Conservation (phyloP, 148 eudicot genomes). For the Spergularia bocconei region DNA sequence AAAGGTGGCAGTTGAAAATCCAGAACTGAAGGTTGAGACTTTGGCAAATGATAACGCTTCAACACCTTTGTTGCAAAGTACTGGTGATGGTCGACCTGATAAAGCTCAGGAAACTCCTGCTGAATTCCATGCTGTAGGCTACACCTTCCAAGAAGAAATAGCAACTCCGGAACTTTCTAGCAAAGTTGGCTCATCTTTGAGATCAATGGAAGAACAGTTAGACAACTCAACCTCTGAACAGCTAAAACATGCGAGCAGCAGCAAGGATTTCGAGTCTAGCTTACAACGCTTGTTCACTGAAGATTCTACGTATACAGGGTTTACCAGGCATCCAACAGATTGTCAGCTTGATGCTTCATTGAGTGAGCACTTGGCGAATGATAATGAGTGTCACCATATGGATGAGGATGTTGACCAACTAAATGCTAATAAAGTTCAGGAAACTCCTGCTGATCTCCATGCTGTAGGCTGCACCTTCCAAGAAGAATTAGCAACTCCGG, state of each 20-base stretch:
- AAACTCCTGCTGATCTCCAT: not conserved
- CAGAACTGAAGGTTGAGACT: not conserved
- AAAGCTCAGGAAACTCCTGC: not conserved
- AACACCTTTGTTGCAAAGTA: not conserved
- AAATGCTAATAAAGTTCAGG: not conserved
- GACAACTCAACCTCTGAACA: not conserved
- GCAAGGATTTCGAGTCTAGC: not conserved
- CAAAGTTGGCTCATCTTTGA: constrained; percentile 7
- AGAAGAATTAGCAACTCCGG: not conserved
- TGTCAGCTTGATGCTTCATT: not conserved
- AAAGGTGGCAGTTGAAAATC: not conserved
- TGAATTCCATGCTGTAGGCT: not conserved
- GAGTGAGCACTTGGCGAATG: not conserved
- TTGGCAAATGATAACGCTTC: not conserved
- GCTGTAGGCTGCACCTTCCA: not conserved
- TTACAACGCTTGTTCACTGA: not conserved
- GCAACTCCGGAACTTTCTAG: not conserved
- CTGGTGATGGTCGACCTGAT: not conserved
- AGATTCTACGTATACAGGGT: not conserved
- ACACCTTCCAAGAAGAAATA: not conserved
- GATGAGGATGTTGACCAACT: no score
- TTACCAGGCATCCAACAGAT: not conserved
- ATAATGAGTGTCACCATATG: not conserved
- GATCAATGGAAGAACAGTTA: not conserved
- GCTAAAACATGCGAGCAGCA: not conserved